A percentile compares a stretch with the other conserved stretches of the same genome.
phyloP scores from a whole-genome alignment of 148 eudicot species.

The Fagopyrum tataricum region DNA sequence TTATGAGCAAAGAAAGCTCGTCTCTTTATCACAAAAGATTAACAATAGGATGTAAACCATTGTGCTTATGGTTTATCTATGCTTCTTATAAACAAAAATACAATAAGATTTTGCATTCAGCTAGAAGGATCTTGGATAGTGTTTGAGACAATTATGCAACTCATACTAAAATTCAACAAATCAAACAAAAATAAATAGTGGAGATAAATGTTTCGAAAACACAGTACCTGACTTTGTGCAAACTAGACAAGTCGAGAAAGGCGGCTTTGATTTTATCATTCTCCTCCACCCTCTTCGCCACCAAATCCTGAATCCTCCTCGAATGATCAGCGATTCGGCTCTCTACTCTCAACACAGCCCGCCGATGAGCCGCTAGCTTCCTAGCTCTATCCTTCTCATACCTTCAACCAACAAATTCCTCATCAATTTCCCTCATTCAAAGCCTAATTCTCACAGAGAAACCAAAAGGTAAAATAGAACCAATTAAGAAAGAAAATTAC shows the following conservation, averaged over 20 bases:
- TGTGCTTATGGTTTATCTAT: neutral
- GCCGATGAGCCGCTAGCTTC: conserved; percentile 42
- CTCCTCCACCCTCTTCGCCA: conserved; percentile 32
- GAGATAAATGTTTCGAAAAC: neutral
- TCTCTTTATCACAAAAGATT: neutral
- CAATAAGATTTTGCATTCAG: neutral
- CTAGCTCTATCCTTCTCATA: conserved; percentile 62
- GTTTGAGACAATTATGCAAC: neutral
- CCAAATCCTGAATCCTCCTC: conserved; percentile 39
- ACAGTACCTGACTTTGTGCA: conserved; percentile 55
- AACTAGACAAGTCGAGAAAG: conserved; percentile 39
- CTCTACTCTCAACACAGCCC: conserved; percentile 70
- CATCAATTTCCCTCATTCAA: neutral
- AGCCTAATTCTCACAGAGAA: conserved; percentile 1
- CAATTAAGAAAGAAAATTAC: conserved; percentile 16
- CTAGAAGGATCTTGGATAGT: no score
- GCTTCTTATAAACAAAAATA: neutral
- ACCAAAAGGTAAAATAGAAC: neutral
- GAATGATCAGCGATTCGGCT: conserved; percentile 43
- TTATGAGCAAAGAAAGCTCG: neutral
- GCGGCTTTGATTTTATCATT: conserved; percentile 34
- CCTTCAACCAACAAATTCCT: conserved; percentile 21
- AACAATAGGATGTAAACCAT: neutral
- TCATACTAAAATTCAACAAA: neutral
- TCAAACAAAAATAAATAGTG: neutral